Base-by-base conservation (phyloP, 1,284 basidiomycete genomes). In the Ceratobasidium sp. region DNA sequence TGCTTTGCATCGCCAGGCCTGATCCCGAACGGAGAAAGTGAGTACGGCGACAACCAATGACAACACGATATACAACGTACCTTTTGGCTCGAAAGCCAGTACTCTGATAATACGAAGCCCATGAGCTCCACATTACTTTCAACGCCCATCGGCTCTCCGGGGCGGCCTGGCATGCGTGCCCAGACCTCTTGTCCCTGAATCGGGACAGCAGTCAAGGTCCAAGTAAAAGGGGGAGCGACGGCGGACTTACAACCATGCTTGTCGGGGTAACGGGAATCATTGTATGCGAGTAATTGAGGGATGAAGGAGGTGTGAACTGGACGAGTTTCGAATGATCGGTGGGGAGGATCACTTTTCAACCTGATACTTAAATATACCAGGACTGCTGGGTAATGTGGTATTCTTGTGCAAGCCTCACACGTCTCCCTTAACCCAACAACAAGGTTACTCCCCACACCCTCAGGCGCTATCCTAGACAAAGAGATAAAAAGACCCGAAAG, bases 101-200 rank as follows among this genome's bases (percentile, higher is more conserved):
- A 16, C n/a, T 64, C 59, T 25, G 49, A 52, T 21, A 64, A 21
- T 11, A 53, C 59, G 27, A 64, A 64, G 4, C 59, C 59, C 27
- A 64, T 52, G 2, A 64, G 36, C 49, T 64, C 59, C 1, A 64
- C 59, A 29, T 64, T 64, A n/a, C 59, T 64, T 27, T 64, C 59
- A 2, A 44, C 49, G 11, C 59, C 59, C 49, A 53, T 33, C 0
- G 59, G 59, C 16, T 64, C 59, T 8, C 42, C 49, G 1, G 59
- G 59, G 1, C 59, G 13, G n/a, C 49, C 59, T n/a, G 44, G 59
- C 59, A 64, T 64, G 11, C 59, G 30, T n/a, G 59, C 59, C 59
- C 59, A 64, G n/a, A 64, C 49, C 29, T 64, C 59, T 44, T 64
- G 59, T 7, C 59, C 59, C 59, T 64, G n/a, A n/a, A n/a, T n/a